phyloP scores from a whole-genome alignment of 371 early-diverging fungal species.

The Synchytrium microbalum region DNA sequence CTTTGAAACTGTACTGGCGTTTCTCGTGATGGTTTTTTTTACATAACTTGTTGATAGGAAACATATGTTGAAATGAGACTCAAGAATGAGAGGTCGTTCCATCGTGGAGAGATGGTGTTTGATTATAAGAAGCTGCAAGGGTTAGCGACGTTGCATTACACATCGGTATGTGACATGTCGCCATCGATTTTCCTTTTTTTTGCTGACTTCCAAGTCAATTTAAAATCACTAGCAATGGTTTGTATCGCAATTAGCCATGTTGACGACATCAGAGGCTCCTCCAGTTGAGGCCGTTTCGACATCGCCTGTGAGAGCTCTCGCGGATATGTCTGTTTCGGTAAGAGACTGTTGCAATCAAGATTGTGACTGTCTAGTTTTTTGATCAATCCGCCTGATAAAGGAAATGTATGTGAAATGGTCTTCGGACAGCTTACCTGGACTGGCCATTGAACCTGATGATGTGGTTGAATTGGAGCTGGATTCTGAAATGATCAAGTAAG shows the following conservation, averaged over 20 bases:
- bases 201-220: neutral
- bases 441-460: conserved; percentile 19
- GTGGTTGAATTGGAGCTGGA: conserved; percentile 6
- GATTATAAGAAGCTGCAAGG: conserved; percentile 67
- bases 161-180: conserved; percentile 57
- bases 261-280: neutral
- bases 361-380: neutral
- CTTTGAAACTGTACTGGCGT: neutral
- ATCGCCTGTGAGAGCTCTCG: neutral
- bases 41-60: conserved; percentile 66
- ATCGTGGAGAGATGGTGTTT: conserved; percentile 72
- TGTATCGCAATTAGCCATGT: conserved; percentile 39
- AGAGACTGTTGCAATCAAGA: too few species aligned
- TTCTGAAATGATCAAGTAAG: neutral
- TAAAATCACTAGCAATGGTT: conserved; percentile 54
- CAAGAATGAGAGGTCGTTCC: conserved; percentile 71
- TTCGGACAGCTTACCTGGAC: conserved; percentile 27
- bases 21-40: conserved; percentile 6
- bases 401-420: conserved; percentile 10
- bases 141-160: conserved; percentile 71
- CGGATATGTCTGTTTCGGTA: neutral
- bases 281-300: neutral
- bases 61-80: conserved; percentile 64
- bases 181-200: neutral
- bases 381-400: neutral